Evolutionary conservation across 2,329 filamentous ascomycete genomes (phyloP).

Genomic region (Aulographum hederae): DNA sequence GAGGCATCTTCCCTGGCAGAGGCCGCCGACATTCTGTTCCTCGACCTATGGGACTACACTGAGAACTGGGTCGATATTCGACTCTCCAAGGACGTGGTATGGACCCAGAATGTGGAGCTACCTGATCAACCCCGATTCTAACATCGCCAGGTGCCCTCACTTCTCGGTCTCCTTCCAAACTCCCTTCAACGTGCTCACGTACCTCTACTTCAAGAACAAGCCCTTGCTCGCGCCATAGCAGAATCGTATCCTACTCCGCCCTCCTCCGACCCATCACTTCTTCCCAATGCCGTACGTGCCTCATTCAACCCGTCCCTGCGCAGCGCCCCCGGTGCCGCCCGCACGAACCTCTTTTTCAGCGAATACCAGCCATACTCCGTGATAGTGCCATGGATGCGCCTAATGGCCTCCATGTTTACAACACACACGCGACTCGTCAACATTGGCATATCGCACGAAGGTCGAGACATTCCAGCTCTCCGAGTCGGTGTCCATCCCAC

Average conservation of each 20-base stretch:
- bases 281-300: slow-evolving; percentile 36
- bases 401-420: slow-evolving; percentile 80
- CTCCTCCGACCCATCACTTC: slow-evolving; percentile 8
- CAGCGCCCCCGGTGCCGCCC: slow-evolving; percentile 11
- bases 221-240: slow-evolving; percentile 54
- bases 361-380: slow-evolving; percentile 81
- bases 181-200: slow-evolving; percentile 55
- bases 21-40: slow-evolving; percentile 54
- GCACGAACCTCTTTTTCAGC: slow-evolving; percentile 62
- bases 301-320: slow-evolving; percentile 8
- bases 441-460: slow-evolving; percentile 76
- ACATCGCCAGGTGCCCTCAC: slow-evolving; percentile 37
- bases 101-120: slow-evolving; percentile 11
- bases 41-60: slow-evolving; percentile 83
- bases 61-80: slow-evolving; percentile 71
- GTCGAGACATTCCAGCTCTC: slow-evolving; percentile 67
- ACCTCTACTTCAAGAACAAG: slow-evolving; percentile 55
- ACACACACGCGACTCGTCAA: slow-evolving; percentile 54
- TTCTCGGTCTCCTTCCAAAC: slow-evolving; percentile 59
- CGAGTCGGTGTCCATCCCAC: slow-evolving; percentile 48
- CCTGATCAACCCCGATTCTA: background rate
- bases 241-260: slow-evolving; percentile 46
- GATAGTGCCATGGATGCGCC: slow-evolving; percentile 77
- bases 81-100: slow-evolving; percentile 54
- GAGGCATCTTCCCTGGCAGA: slow-evolving; percentile 56